A percentile compares a stretch with the other conserved stretches of the same genome.
phyloP scores from a whole-genome alignment of 108 stramenopile species.

The Schizochytrium sp. region DNA sequence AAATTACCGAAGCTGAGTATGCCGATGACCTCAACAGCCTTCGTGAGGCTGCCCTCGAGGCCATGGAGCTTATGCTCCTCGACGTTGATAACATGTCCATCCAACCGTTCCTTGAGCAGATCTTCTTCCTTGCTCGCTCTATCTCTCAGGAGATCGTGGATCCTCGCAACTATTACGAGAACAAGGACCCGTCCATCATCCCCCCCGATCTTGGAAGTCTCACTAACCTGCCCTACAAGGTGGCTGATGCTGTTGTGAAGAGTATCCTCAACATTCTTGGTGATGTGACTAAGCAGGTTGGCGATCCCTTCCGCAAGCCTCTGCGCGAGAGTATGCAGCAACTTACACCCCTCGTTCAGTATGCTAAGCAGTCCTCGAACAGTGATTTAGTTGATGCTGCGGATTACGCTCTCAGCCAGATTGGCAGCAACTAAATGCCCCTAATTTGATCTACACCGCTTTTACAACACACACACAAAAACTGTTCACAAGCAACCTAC shows the following conservation, averaged over 20 bases:
- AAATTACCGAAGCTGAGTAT: slow-evolving; percentile 21
- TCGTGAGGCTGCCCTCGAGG: slow-evolving; percentile 42
- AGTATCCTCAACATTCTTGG: slow-evolving; percentile 29
- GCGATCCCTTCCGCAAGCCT: neutral
- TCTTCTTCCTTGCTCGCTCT: neutral
- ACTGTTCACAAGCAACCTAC: too few species aligned
- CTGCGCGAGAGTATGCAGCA: slow-evolving; percentile 12
- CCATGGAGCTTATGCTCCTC: slow-evolving; percentile 40
- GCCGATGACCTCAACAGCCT: slow-evolving; percentile 25
- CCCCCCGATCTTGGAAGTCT: slow-evolving; percentile 1
- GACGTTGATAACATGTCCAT: neutral
- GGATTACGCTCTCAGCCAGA: neutral
- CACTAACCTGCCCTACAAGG: slow-evolving; percentile 11
- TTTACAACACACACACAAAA: neutral
- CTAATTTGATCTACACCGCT: neutral
- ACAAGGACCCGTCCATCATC: slow-evolving; percentile 33
- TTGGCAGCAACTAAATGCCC: neutral
- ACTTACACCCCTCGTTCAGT: neutral
- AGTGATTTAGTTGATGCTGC: neutral
- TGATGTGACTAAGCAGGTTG: neutral
- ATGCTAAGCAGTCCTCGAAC: neutral
- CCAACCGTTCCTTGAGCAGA: neutral
- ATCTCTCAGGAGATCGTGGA: neutral
- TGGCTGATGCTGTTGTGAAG: slow-evolving; percentile 19
- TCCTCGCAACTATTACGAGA: neutral